Percentiles rank a stretch among this genome's conserved stretches.
Conservation (phyloP, 129 eudicot species). For the Chrysanthemum makinoi region DNA sequence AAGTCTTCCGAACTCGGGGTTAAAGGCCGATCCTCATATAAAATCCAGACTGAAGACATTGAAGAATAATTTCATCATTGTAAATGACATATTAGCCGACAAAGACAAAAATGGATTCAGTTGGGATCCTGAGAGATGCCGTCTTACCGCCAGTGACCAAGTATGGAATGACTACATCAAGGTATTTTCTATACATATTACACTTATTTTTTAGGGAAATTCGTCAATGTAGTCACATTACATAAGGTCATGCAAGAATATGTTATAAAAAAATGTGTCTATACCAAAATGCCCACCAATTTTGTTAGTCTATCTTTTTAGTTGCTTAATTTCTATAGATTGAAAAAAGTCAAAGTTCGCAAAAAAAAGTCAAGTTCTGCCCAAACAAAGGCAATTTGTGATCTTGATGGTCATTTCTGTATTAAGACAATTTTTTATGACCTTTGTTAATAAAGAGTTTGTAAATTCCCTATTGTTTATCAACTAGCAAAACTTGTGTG, state of each 20-base stretch:
- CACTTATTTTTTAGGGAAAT: not conserved
- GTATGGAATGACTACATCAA: constrained; percentile 4
- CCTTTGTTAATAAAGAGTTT: no score
- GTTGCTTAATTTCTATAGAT: no score
- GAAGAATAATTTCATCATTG: not conserved
- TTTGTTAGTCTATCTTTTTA: no score
- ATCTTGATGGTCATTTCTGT: no score
- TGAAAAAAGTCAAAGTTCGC: no score
- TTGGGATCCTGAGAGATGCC: constrained; percentile 10
- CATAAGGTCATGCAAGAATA: no score
- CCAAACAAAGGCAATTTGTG: no score
- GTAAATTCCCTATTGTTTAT: not conserved
- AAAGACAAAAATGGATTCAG: not conserved
- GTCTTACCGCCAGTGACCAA: constrained; percentile 9
- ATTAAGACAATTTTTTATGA: no score
- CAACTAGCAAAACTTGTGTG: not conserved
- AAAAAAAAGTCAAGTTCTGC: no score
- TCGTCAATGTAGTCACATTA: no score
- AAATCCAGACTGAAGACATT: constrained; percentile 10
- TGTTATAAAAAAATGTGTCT: no score
- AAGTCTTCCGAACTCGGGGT: constrained; percentile 8
- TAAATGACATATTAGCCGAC: not conserved
- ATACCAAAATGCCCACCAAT: no score
- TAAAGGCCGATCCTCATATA: constrained; percentile 9
- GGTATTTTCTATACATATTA: not conserved